Percentiles rank a stretch among this genome's conserved stretches.
phyloP scores from a whole-genome alignment of 177 flowering plant genomes.

The Telopea speciosissima region DNA sequence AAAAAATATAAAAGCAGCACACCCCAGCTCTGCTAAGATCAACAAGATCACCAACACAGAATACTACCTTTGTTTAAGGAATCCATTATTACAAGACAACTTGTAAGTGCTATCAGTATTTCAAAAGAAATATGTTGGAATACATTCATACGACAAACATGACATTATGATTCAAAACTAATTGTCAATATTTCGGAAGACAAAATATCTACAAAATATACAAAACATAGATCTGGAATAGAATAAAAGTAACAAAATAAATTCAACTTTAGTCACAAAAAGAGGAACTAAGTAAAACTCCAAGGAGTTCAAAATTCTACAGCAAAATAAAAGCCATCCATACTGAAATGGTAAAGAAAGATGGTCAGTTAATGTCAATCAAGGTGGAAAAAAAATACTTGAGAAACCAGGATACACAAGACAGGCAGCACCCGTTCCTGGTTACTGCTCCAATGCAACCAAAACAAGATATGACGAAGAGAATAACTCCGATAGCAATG shows the following conservation, averaged over 20 bases:
- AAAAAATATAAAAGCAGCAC: constrained; percentile 7
- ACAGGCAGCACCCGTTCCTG: constrained; percentile 82
- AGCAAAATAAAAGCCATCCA: neutral
- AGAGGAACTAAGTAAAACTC: neutral
- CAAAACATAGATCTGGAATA: too few relatives aligned
- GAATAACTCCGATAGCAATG: constrained; percentile 66
- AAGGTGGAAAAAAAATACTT: neutral
- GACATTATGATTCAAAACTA: too few relatives aligned
- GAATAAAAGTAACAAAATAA: too few relatives aligned
- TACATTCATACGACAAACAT: too few relatives aligned
- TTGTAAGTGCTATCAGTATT: too few relatives aligned
- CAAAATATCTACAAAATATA: too few relatives aligned
- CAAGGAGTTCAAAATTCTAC: neutral
- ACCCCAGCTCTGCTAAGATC: constrained; percentile 7
- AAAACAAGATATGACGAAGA: constrained; percentile 75
- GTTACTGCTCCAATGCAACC: constrained; percentile 81
- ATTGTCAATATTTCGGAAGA: too few relatives aligned
- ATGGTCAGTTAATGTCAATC: neutral
- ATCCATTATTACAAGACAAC: constrained; percentile 11
- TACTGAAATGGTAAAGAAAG: neutral
- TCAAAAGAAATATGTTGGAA: too few relatives aligned
- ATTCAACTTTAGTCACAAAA: too few relatives aligned
- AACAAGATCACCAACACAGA: constrained; percentile 2
- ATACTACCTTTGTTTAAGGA: constrained; percentile 40
- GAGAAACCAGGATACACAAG: constrained; percentile 71